Conservation (phyloP, 2,329 filamentous ascomycete species). For the Paecilomyces sp. region DNA sequence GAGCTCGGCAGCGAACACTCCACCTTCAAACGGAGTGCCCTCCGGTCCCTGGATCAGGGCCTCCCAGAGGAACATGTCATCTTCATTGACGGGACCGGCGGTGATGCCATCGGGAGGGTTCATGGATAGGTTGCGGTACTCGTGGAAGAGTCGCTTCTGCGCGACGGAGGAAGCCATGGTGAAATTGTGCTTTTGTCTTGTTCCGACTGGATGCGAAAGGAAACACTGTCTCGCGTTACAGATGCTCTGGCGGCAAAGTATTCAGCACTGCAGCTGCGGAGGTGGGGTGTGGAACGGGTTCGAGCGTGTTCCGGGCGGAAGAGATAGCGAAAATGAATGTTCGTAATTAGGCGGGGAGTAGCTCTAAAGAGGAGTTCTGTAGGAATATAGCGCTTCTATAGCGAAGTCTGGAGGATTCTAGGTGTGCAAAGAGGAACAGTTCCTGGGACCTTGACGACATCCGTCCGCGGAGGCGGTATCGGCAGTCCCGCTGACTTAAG, state of each 20-base stretch:
- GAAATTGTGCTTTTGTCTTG: background rate
- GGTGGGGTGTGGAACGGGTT: background rate
- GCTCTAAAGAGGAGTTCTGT: background rate
- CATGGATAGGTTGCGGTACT: conserved; percentile 89
- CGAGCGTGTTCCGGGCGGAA: background rate
- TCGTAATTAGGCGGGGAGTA: background rate
- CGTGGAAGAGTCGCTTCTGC: conserved; percentile 78
- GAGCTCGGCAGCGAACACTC: conserved; percentile 89
- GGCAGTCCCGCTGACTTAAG: background rate
- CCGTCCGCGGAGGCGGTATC: background rate
- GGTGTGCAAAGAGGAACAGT: background rate
- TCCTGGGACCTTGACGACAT: background rate
- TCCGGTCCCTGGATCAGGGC: conserved; percentile 92
- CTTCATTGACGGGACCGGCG: conserved; percentile 85
- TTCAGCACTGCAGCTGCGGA: background rate
- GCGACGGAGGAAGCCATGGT: conserved; percentile 47
- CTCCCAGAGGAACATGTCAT: conserved; percentile 95
- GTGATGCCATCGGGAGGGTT: conserved; percentile 97
- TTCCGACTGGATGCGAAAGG: background rate
- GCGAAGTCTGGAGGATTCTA: background rate
- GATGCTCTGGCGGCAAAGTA: background rate
- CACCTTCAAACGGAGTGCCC: conserved; percentile 91
- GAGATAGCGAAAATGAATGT: background rate
- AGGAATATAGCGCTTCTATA: background rate
- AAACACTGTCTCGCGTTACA: background rate